These are phyloP conservation scores for Myriosclerotinia curreyana DNA, from an alignment of 2,329 filamentous ascomycete genomes.

Conservation along the genomic window DNA sequence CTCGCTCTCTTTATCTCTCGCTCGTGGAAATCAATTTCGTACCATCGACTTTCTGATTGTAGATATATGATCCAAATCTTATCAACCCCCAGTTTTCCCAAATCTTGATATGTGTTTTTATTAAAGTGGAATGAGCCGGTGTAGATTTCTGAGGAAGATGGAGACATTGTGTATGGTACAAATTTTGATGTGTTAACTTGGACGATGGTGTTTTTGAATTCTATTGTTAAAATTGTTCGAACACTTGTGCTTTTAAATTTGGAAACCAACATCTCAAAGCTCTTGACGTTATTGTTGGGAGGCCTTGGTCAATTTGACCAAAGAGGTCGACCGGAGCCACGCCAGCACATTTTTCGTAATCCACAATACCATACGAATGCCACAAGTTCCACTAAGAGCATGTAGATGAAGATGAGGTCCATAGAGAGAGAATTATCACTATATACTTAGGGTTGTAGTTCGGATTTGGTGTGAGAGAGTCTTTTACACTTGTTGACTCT, in stretches of 20 bases:
- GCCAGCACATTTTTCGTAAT: neutral
- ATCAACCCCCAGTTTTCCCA: rapidly evolving
- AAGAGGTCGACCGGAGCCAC: neutral
- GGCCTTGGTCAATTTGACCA: neutral
- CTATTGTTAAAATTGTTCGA: neutral
- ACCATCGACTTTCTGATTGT: rapidly evolving
- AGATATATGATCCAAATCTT: neutral
- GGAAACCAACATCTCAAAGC: neutral
- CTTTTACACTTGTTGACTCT: neutral
- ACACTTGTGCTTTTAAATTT: neutral
- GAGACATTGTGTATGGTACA: neutral
- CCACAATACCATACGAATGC: neutral
- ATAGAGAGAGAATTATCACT: neutral
- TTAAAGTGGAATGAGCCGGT: neutral
- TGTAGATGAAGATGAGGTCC: neutral
- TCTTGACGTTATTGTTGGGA: neutral
- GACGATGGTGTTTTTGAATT: neutral
- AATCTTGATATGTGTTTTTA: neutral
- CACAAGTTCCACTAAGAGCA: neutral
- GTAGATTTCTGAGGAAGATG: neutral
- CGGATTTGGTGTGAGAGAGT: neutral
- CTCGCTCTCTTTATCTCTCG: neutral
- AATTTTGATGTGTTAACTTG: neutral
- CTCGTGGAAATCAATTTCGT: neutral
- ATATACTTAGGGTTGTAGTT: neutral